Base-by-base conservation (phyloP, 2,329 filamentous ascomycete genomes). In the Xylaria polymorpha region DNA sequence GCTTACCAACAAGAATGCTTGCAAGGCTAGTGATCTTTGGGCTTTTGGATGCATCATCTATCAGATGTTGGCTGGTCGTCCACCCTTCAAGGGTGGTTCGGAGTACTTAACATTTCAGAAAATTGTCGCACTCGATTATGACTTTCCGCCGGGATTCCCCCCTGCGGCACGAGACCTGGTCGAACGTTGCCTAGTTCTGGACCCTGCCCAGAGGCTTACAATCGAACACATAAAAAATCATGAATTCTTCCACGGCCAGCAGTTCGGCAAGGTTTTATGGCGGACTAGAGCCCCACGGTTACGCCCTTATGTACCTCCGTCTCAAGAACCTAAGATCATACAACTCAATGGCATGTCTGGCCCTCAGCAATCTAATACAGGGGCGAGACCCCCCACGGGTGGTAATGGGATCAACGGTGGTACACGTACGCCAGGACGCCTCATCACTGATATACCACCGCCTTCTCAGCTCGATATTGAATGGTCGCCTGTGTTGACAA, bases 51-150 rank as follows among this genome's bases (percentile, higher is more conserved):
- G 96, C 83, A 99, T 99, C 75, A 90, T 99, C 71, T 99, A 97
- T 80, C 96, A 99, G 80, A 87, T 99, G 32, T 85, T 99, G 41
- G 92, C 93, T n/a, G 96, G 96, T n/a, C 87, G 96, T 69, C 96
- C 96, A 6, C 96, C 96, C 0, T 99, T 99, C 85, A 99, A 99
- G 80, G 96, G 92, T 48, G 92, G 87, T 15, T 98, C 97, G 74
- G 96, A 99, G 79, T 99, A 98, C 77, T 87, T 96, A 78, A 99
- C 96, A 0, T 99, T 99, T 78, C 96, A 99, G 80, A 99, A 98
- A 81, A 99, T 99, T 77, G 93, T 99, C 62, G 91, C 88, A 39
- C 85, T 99, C 51, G 95, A 99, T 64, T 99, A 98, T 78, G 92
- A 95, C 55, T 99, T 98, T 72, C 96, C 96, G 0, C 82, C 88